phyloP scores from a whole-genome alignment of 345 rosid species.

The Ricinus communis region DNA sequence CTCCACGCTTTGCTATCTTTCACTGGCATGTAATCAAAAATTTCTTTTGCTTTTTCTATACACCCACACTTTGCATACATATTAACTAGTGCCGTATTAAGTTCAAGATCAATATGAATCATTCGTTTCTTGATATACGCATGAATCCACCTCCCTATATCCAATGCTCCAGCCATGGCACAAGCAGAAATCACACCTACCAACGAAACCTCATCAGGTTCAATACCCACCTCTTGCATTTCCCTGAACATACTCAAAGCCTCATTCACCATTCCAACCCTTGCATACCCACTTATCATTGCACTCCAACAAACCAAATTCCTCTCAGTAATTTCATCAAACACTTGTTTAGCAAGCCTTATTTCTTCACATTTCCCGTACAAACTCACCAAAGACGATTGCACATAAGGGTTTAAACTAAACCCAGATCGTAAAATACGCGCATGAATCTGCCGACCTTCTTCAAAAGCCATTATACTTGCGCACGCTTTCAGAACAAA shows the following conservation, averaged over 20 bases:
- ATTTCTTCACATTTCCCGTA: slow-evolving; percentile 17
- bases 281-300: slow-evolving; percentile 23
- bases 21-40: slow-evolving; percentile 21
- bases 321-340: slow-evolving; percentile 25
- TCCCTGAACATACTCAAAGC: slow-evolving; percentile 23
- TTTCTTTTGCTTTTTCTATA: slow-evolving; percentile 19
- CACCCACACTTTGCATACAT: slow-evolving; percentile 26
- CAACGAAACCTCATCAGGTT: slow-evolving; percentile 21
- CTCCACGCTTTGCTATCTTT: slow-evolving; percentile 26
- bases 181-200: slow-evolving; percentile 21
- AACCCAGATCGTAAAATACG: slow-evolving; percentile 17
- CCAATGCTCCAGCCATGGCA: slow-evolving; percentile 24
- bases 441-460: slow-evolving; percentile 15
- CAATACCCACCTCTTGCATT: slow-evolving; percentile 23
- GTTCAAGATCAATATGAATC: slow-evolving; percentile 20
- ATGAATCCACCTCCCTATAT: slow-evolving; percentile 26
- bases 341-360: slow-evolving; percentile 14
- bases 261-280: slow-evolving; percentile 24
- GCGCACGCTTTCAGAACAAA: slow-evolving; percentile 24
- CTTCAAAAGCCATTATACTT: slow-evolving; percentile 7
- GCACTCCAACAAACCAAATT: slow-evolving; percentile 23
- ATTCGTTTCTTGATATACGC: slow-evolving; percentile 10
- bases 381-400: slow-evolving; percentile 14
- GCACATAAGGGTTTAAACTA: slow-evolving; percentile 9
- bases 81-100: slow-evolving; percentile 19